Evolutionary conservation across 768 basidiomycete species (phyloP).

Genomic region (Lactarius psammicola): DNA sequence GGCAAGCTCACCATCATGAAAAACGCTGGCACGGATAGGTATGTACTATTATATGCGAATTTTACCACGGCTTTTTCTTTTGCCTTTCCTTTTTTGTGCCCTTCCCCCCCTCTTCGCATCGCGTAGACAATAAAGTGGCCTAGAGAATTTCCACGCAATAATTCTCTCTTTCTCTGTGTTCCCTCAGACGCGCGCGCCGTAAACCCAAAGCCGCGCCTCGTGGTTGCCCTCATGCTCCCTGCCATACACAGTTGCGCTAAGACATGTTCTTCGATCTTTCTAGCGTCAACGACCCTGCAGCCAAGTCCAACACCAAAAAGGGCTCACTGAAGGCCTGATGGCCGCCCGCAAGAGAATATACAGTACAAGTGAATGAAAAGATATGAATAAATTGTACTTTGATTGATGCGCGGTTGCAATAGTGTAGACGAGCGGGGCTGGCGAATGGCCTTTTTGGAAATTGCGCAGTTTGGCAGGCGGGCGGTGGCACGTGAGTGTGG

Average conservation of each 20-base stretch:
- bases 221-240: constrained; percentile 23
- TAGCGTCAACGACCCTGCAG: constrained; percentile 12
- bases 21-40: constrained; percentile 49
- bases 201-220: background rate
- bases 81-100: background rate
- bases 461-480: background rate
- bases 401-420: constrained; percentile 2
- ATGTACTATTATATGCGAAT: constrained; percentile 24
- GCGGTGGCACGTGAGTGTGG: background rate
- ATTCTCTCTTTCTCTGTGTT: background rate
- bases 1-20: constrained; percentile 95
- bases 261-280: constrained; percentile 7
- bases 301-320: constrained; percentile 11
- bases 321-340: background rate
- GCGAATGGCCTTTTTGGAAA: background rate
- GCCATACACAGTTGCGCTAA: constrained; percentile 15
- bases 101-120: background rate
- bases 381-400: background rate
- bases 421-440: too few species aligned
- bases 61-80: background rate
- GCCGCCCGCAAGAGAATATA: background rate
- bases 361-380: too few species aligned
- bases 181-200: constrained; percentile 15
- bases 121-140: background rate
- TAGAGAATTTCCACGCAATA: background rate